Conservation (phyloP, 75 land plant species). For the Pinus albicaulis region DNA sequence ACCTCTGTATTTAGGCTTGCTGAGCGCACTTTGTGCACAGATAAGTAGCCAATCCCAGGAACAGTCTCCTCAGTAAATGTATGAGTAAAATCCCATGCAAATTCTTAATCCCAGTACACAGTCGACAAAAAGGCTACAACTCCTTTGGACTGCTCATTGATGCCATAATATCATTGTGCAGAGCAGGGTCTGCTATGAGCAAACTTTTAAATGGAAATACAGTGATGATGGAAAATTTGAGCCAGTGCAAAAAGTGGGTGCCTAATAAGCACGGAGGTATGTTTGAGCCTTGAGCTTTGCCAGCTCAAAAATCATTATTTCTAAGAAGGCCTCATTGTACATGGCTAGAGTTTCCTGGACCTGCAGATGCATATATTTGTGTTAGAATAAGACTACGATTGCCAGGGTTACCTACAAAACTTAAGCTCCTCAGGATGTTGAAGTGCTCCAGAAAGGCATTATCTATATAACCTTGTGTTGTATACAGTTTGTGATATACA, state of each 20-base stretch:
- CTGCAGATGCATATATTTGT: not conserved
- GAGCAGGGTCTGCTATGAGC: too few species aligned
- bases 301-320: too few species aligned
- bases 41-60: not conserved
- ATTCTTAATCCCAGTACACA: not conserved
- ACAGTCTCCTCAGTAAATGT: not conserved
- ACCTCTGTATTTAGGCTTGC: not conserved
- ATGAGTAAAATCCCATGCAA: not conserved
- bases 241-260: too few species aligned
- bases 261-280: too few species aligned
- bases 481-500: too few species aligned
- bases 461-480: not conserved
- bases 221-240: too few species aligned
- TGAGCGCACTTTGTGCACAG: not conserved
- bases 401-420: not conserved
- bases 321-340: not conserved
- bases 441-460: not conserved
- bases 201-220: too few species aligned
- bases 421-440: not conserved
- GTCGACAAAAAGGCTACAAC: not conserved
- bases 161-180: not conserved
- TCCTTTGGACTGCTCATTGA: not conserved
- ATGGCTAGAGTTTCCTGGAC: not conserved
- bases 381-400: not conserved
- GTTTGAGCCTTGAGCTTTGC: too few species aligned